A percentile compares a stretch with the other conserved stretches of the same genome.
These are phyloP conservation scores for Ophiostoma sp. DNA, from an alignment of 2,329 filamentous ascomycete species.

Conservation along the genomic window DNA sequence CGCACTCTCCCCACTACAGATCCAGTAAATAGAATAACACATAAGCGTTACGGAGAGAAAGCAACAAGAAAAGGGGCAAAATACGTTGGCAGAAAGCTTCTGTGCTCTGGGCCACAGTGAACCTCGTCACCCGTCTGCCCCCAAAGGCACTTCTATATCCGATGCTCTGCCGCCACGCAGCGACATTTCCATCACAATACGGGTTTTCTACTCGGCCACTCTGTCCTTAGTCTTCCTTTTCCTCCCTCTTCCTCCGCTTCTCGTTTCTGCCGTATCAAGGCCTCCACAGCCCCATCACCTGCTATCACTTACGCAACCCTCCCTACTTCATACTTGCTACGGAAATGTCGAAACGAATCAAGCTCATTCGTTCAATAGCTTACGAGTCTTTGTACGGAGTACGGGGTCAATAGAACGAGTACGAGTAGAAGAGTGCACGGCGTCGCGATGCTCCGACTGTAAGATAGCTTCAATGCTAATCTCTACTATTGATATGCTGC, in stretches of 20 bases:
- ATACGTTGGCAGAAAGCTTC: background rate
- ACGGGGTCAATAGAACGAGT: background rate
- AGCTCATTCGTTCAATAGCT: constrained; percentile 5
- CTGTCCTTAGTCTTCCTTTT: background rate
- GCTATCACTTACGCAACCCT: constrained; percentile 9
- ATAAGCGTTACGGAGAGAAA: background rate
- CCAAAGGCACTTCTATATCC: background rate
- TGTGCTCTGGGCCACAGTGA: background rate
- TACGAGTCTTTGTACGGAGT: constrained; percentile 5
- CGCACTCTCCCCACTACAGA: background rate
- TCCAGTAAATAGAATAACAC: background rate
- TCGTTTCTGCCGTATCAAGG: background rate
- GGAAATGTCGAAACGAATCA: background rate
- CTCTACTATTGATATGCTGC: constrained; percentile 9
- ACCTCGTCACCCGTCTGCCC: too few relatives aligned
- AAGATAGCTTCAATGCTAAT: background rate
- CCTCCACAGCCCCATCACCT: background rate
- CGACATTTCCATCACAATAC: background rate
- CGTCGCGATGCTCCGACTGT: background rate
- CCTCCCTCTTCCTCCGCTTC: background rate
- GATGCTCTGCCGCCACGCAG: background rate
- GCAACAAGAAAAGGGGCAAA: constrained; percentile 5
- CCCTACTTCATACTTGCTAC: background rate
- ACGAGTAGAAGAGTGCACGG: background rate
- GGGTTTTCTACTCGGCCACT: background rate